phyloP scores from a whole-genome alignment of 2,329 filamentous ascomycete species.

The Penicillium palitans region DNA sequence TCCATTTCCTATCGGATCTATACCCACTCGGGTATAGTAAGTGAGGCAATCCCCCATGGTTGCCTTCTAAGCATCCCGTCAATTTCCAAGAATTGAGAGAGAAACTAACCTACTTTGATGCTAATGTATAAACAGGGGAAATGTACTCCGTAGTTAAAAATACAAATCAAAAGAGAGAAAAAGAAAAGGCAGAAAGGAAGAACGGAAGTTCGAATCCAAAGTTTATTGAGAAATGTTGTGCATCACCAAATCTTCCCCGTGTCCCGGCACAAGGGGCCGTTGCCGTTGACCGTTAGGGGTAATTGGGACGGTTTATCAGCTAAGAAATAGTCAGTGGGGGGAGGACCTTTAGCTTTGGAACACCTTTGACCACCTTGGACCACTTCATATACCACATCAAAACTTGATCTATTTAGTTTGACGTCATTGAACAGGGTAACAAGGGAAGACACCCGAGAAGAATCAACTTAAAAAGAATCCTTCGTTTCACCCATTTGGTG shows the following conservation, averaged over 20 bases:
- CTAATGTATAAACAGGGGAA: not conserved
- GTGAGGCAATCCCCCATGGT: slow-evolving; percentile 10
- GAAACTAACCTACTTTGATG: slow-evolving; percentile 3
- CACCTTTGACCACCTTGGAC: too few relatives aligned
- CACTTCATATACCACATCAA: not conserved
- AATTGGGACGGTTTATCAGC: not conserved
- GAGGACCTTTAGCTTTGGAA: too few relatives aligned
- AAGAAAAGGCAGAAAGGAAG: not conserved
- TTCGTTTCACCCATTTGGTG: not conserved
- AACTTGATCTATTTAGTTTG: not conserved
- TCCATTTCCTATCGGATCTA: slow-evolving; percentile 10
- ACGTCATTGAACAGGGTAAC: not conserved
- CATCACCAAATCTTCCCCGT: slow-evolving; percentile 18
- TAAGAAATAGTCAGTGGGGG: too few relatives aligned
- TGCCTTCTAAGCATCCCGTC: slow-evolving; percentile 12
- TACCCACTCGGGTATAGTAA: slow-evolving; percentile 18
- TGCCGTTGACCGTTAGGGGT: slow-evolving; percentile 25
- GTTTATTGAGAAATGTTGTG: slow-evolving; percentile 20
- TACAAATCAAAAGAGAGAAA: slow-evolving; percentile 1
- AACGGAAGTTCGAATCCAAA: not conserved
- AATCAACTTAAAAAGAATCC: not conserved
- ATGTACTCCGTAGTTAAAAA: not conserved
- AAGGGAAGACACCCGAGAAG: not conserved
- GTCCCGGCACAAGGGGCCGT: slow-evolving; percentile 17
- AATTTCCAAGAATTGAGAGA: slow-evolving; percentile 20